Percentiles rank a stretch among this genome's conserved stretches.
phyloP scores from a whole-genome alignment of 2,329 filamentous ascomycete genomes.

The Gnomoniopsis smithogilvyi region DNA sequence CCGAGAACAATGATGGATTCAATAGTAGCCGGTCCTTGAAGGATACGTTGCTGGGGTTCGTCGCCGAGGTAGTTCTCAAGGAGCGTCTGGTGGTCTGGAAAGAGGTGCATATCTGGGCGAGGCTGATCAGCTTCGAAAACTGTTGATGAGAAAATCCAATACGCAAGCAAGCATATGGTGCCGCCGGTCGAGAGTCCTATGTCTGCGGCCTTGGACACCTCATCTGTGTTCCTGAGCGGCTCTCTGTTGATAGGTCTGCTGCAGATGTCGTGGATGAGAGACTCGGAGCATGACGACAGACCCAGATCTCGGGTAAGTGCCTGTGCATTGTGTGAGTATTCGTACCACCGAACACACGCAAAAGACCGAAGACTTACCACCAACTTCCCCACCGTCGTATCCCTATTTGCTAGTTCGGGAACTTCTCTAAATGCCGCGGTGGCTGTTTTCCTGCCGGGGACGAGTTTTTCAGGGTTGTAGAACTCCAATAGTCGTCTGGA shows the following conservation, averaged over 20 bases:
- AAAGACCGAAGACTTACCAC: conserved; percentile 46
- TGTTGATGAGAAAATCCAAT: conserved; percentile 60
- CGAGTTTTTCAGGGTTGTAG: conserved; percentile 60
- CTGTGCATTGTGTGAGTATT: conserved; percentile 29
- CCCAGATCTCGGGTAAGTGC: conserved; percentile 63
- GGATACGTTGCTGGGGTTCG: conserved; percentile 46
- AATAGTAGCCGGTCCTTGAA: conserved; percentile 49
- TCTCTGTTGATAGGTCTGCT: conserved; percentile 38
- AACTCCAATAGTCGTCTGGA: conserved; percentile 65
- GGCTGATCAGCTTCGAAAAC: conserved; percentile 57
- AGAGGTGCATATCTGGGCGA: conserved; percentile 52
- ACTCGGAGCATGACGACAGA: conserved; percentile 42
- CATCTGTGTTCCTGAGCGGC: conserved; percentile 37
- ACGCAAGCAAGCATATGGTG: conserved; percentile 56
- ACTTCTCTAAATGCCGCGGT: conserved; percentile 64
- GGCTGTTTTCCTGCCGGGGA: conserved; percentile 59
- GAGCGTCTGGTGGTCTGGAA: conserved; percentile 57
- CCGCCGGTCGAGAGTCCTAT: conserved; percentile 59
- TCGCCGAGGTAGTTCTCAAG: conserved; percentile 51
- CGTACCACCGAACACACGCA: neutral
- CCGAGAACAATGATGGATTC: conserved; percentile 60
- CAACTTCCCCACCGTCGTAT: conserved; percentile 69
- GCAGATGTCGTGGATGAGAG: conserved; percentile 44
- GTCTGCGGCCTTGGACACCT: conserved; percentile 35
- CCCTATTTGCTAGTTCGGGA: conserved; percentile 56